A percentile compares a stretch with the other conserved stretches of the same genome.
These are phyloP conservation scores for Dothideomycetidae sp. DNA, from an alignment of 2,329 filamentous ascomycete genomes.

Conservation along the genomic window DNA sequence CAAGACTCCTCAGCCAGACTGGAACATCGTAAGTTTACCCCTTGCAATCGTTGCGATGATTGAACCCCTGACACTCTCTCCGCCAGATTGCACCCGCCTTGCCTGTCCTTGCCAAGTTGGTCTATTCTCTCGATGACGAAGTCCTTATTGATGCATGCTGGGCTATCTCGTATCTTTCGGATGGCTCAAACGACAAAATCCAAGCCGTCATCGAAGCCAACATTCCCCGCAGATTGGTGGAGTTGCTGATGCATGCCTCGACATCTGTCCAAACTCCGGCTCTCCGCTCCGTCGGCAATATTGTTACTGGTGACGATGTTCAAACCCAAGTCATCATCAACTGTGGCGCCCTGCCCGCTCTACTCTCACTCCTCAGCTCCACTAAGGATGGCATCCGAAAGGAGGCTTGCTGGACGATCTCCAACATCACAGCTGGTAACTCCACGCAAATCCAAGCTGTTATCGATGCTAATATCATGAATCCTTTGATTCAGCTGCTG, in stretches of 20 bases:
- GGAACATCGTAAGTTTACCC: slow-evolving; percentile 71
- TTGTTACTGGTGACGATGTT: slow-evolving; percentile 95
- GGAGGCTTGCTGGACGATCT: slow-evolving; percentile 99
- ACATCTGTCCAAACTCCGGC: slow-evolving; percentile 97
- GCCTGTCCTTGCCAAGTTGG: slow-evolving; percentile 87
- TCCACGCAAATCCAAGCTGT: slow-evolving; percentile 95
- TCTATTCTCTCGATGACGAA: slow-evolving; percentile 96
- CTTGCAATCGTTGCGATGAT: slow-evolving; percentile 11
- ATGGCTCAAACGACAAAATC: slow-evolving; percentile 98
- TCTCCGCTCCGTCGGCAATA: slow-evolving; percentile 93
- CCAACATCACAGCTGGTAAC: slow-evolving; percentile 96
- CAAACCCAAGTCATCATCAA: slow-evolving; percentile 99
- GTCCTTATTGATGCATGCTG: slow-evolving; percentile 98
- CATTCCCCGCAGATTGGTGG: slow-evolving; percentile 88
- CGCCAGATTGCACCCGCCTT: slow-evolving; percentile 83
- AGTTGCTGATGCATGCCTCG: slow-evolving; percentile 94
- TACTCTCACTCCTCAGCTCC: slow-evolving; percentile 87
- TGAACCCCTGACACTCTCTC: no score
- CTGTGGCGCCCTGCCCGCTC: slow-evolving; percentile 79
- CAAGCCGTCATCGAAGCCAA: slow-evolving; percentile 97
- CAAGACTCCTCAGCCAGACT: slow-evolving; percentile 97
- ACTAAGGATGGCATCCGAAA: slow-evolving; percentile 98
- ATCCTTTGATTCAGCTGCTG: slow-evolving; percentile 86
- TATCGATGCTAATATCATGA: slow-evolving; percentile 92
- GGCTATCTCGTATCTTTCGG: slow-evolving; percentile 97